Conservation (phyloP, 2,329 filamentous ascomycete genomes). For the Alternaria viburni region DNA sequence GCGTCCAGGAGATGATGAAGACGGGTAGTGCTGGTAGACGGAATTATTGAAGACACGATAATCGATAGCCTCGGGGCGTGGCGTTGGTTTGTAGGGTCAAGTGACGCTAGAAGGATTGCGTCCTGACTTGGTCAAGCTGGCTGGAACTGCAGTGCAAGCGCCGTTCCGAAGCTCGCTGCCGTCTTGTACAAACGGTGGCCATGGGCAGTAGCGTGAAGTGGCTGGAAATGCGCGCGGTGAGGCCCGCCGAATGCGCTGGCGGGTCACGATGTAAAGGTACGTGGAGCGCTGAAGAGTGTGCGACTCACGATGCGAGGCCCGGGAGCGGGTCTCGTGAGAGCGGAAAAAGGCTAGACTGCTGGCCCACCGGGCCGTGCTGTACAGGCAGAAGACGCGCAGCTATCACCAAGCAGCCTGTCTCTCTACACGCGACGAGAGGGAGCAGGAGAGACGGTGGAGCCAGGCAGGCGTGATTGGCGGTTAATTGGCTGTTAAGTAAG, state of each 20-base stretch:
- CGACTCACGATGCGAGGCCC: slow-evolving; percentile 27
- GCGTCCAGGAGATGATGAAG: slow-evolving; percentile 12
- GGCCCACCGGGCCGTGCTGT: slow-evolving; percentile 36
- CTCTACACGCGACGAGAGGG: slow-evolving; percentile 7
- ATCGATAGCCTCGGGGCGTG: slow-evolving; percentile 13
- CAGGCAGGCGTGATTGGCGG: slow-evolving; percentile 29
- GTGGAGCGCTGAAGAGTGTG: slow-evolving; percentile 29
- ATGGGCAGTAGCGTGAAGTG: slow-evolving; percentile 26
- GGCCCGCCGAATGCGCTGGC: slow-evolving; percentile 24
- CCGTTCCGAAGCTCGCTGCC: slow-evolving; percentile 29
- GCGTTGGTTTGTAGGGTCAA: slow-evolving; percentile 31
- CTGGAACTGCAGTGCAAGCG: slow-evolving; percentile 28
- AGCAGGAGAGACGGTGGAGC: background rate
- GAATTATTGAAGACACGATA: slow-evolving; percentile 14
- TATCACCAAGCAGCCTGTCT: slow-evolving; percentile 9
- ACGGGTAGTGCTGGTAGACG: slow-evolving; percentile 12
- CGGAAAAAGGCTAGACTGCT: slow-evolving; percentile 34
- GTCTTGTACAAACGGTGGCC: slow-evolving; percentile 25
- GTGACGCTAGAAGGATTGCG: slow-evolving; percentile 36
- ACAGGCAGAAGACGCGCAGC: slow-evolving; percentile 18
- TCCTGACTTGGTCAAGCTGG: slow-evolving; percentile 26
- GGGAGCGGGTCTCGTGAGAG: slow-evolving; percentile 41
- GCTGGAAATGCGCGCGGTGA: slow-evolving; percentile 20
- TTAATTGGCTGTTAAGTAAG: slow-evolving; percentile 21
- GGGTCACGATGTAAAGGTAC: slow-evolving; percentile 25